Percentiles rank a stretch among this genome's conserved stretches.
These are phyloP conservation scores for Symbiodinium natans DNA, from an alignment of 73 alveolate genomes.

Conservation along the genomic window DNA sequence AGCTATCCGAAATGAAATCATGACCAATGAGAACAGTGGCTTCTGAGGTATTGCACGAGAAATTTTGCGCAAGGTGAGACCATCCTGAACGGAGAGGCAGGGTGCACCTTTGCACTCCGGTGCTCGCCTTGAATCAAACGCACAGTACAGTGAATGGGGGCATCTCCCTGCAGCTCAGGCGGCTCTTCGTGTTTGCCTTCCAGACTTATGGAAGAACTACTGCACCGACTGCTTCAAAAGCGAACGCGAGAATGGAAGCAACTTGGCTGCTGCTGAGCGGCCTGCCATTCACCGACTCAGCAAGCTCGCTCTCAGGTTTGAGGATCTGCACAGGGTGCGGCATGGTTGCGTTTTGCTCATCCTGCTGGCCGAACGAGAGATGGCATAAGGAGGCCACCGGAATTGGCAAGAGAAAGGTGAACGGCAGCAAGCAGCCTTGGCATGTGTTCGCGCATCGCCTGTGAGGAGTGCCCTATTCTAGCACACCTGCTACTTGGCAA, in stretches of 20 bases:
- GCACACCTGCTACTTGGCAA: not conserved
- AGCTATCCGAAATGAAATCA: too few relatives aligned
- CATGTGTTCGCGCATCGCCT: too few relatives aligned
- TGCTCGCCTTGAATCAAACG: too few relatives aligned
- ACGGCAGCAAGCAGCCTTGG: too few relatives aligned
- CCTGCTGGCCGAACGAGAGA: not conserved
- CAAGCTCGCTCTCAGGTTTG: not conserved
- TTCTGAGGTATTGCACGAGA: not conserved
- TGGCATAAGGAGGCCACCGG: not conserved
- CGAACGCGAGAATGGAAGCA: not conserved
- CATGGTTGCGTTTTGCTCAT: not conserved
- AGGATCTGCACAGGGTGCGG: not conserved
- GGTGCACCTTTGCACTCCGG: too few relatives aligned
- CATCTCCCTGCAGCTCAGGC: too few relatives aligned
- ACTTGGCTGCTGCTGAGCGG: too few relatives aligned
- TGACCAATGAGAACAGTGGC: too few relatives aligned
- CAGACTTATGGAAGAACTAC: not conserved
- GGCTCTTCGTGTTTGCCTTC: not conserved
- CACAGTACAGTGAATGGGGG: too few relatives aligned
- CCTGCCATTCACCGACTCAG: too few relatives aligned
- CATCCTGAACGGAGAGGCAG: not conserved
- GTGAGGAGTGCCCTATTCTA: not conserved
- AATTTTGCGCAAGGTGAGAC: not conserved
- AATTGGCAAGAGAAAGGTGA: not conserved
- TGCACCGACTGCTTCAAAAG: not conserved